Evolutionary conservation across 169 alveolate genomes (phyloP), one percentile per base, ranked within the genome.

Genomic region (Plasmodium chabaudi): DNA sequence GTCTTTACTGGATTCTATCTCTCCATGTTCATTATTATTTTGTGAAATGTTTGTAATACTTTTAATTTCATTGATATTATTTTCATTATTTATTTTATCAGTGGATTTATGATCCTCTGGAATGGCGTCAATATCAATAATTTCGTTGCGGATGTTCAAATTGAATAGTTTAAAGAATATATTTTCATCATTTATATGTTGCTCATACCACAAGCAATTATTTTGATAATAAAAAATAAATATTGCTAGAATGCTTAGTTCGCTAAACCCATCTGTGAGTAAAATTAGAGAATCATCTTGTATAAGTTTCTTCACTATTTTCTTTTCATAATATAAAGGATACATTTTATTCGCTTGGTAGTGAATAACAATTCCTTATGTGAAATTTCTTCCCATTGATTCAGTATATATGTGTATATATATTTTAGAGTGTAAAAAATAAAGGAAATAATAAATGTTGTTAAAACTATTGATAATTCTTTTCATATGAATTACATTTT

Each of bases 231-330:
- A 86, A 44, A 86, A 86, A 59, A 86, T 60, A 65, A 86, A 86
- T 46, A 86, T 57, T 10, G 91, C 91, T 15, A 86, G 27, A 27
- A 86, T 86, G 68, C 71, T 86, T 15, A 86, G 59, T 53, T 86
- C 91, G 55, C 71, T 86, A 59, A 86, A 86, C 9, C 91, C 91
- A 53, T 86, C 87, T 42, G 91, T 87, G 17, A 86, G 55, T 46
- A 86, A 64, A 19, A 86, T 60, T 51, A 86, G 67, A 17, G 87
- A 56, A 27, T 86, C 91, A 64, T 86, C 64, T 55, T 86, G 69
- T 69, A 86, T 86, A 23, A 86, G 63, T 15, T 86, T 86, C 34
- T 86, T 86, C 63, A 69, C 87, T 3, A 86, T 70, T 17, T 86
- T 69, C 19, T 86, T 86, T 34, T 86, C 91, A 19, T 69, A 86